Evolutionary conservation across 2,329 filamentous ascomycete genomes (phyloP).

Genomic region (Emmonsiellopsis sp.): DNA sequence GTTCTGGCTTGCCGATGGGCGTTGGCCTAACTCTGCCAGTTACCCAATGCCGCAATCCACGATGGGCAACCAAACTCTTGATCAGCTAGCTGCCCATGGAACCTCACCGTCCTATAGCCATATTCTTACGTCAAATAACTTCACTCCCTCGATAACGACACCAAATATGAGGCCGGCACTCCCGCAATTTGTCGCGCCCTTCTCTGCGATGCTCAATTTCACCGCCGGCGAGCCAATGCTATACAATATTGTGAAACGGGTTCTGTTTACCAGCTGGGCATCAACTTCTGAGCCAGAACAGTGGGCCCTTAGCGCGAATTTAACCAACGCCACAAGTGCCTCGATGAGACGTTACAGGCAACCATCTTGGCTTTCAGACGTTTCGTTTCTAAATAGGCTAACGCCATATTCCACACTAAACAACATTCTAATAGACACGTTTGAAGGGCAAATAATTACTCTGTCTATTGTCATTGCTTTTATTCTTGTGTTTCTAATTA

Average conservation of each 20-base stretch:
- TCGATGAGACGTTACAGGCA: constrained; percentile 24
- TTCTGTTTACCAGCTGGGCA: constrained; percentile 27
- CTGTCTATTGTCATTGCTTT: constrained; percentile 85
- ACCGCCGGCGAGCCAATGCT: constrained; percentile 35
- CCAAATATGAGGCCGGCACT: constrained; percentile 17
- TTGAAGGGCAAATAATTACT: constrained; percentile 92
- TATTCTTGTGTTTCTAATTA: constrained; percentile 90
- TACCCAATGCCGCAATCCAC: constrained; percentile 11
- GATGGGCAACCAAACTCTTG: constrained; percentile 12
- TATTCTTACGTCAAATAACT: constrained; percentile 15
- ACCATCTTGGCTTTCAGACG: constrained; percentile 48
- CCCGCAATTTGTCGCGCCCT: constrained; percentile 24
- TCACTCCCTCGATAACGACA: constrained; percentile 17
- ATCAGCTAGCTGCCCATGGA: constrained; percentile 18
- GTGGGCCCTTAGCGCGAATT: constrained; percentile 16
- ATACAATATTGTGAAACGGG: constrained; percentile 37
- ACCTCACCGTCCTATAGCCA: constrained; percentile 15
- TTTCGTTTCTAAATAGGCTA: constrained; percentile 43
- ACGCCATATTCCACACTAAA: constrained; percentile 67
- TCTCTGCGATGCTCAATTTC: constrained; percentile 33
- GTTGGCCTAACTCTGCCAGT: constrained; percentile 41
- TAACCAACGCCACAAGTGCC: constrained; percentile 19
- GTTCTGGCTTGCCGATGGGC: constrained; percentile 85
- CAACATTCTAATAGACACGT: constrained; percentile 65
- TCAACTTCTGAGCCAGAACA: constrained; percentile 17